Base-by-base conservation (phyloP, 805 yeast species). In the Vanderwaltozyma polyspora region DNA sequence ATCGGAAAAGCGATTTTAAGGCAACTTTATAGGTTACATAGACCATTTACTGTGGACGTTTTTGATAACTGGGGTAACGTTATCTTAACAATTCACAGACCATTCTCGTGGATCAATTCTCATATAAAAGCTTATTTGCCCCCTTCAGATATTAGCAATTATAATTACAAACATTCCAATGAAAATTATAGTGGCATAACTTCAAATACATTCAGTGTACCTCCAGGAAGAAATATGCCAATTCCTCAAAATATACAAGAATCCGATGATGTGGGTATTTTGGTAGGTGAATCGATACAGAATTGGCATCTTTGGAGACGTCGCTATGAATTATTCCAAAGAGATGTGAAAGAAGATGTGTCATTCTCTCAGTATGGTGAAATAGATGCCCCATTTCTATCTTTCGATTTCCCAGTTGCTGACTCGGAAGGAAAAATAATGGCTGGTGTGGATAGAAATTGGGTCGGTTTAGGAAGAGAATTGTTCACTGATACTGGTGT, bases 301-400 rank as follows among this genome's bases (percentile, higher is more conserved):
- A 77, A 80, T 43, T 91, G 95, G 95, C 97, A 91, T 62, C 64
- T 79, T 28, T 87, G 95, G 95, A 70, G 97, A 52, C 67, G 98
- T 38, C 62, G 79, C 32, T 91, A 91, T 57, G 84, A 87, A 49
- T 62, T 91, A 46, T 91, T 83, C 52, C 64, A 70, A 43, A 43
- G 45, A 29, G 66, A 64, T 19, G 28, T 60, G 17, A 46, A 47
- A 23, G 41, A 42, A 15, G 64, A 66, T 18, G 66, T 61, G 14
- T 31, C 43, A 11, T 79, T 72, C 52, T 68, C 70, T 19, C 97
- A 91, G 55, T 91, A 78, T 63, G 96, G 95, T 19, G 68, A 66
- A 8, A 78, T 91, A 29, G 95, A 91, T 60, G 75, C 95, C 0
- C 89, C 89, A 3, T 79, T 89, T 39, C 60, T 91, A 32, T 70